phyloP scores from a whole-genome alignment of 1,284 basidiomycete species.

The Golubevia sp. region DNA sequence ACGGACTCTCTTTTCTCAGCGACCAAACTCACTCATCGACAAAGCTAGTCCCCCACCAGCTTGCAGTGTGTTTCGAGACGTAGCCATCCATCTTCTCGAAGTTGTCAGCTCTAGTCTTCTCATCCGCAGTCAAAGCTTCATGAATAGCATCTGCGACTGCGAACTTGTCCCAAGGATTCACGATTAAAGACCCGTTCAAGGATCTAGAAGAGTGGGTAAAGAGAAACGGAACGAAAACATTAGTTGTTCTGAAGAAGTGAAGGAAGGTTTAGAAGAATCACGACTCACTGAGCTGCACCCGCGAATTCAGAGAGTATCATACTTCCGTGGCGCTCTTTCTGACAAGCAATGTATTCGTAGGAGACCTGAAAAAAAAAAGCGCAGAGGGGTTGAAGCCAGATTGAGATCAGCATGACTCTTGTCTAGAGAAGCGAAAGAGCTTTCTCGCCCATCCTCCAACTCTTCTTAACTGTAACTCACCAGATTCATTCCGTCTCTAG shows the following conservation, averaged over 20 bases:
- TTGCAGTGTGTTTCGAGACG: slow-evolving; percentile 63
- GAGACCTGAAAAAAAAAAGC: slow-evolving; percentile 72
- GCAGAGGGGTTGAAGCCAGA: not conserved
- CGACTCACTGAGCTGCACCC: slow-evolving; percentile 82
- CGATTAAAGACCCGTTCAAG: slow-evolving; percentile 55
- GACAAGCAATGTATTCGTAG: slow-evolving; percentile 97
- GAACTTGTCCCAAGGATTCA: slow-evolving; percentile 68
- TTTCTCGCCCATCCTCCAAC: not conserved
- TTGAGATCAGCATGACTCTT: not conserved
- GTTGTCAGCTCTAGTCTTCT: slow-evolving; percentile 80
- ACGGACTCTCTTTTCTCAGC: not conserved
- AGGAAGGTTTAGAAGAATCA: not conserved
- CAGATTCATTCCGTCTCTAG: slow-evolving; percentile 97
- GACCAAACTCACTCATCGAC: slow-evolving; percentile 5
- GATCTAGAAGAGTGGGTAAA: slow-evolving; percentile 45
- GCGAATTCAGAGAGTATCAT: slow-evolving; percentile 99
- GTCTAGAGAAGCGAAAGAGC: not conserved
- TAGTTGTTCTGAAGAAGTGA: not conserved
- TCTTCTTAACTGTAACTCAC: slow-evolving; percentile 65
- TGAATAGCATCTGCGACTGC: slow-evolving; percentile 94
- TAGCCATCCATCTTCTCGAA: slow-evolving; percentile 87
- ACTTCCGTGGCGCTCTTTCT: slow-evolving; percentile 86
- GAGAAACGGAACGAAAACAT: slow-evolving; percentile 37
- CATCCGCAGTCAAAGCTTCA: slow-evolving; percentile 86
- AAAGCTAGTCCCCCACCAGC: slow-evolving; percentile 14